phyloP scores from a whole-genome alignment of 73 alveolate species.

The Paramecium sexaurelia region DNA sequence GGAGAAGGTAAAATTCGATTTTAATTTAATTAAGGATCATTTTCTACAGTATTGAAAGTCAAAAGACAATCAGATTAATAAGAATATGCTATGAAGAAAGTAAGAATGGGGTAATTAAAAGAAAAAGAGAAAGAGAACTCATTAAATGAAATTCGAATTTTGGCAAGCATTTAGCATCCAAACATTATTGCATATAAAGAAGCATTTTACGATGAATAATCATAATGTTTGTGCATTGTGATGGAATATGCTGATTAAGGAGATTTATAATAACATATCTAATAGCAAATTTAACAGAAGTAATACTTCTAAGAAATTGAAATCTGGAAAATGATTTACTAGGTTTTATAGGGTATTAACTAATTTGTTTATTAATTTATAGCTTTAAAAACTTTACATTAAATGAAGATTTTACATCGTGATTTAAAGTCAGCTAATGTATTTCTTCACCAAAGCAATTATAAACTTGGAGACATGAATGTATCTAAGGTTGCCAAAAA shows the following conservation, averaged over 20 bases:
- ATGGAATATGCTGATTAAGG: constrained; percentile 84
- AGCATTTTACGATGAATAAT: constrained; percentile 73
- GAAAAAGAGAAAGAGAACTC: constrained; percentile 79
- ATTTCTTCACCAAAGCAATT: constrained; percentile 69
- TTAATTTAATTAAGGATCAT: constrained; percentile 36
- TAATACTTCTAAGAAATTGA: constrained; percentile 71
- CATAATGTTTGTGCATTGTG: constrained; percentile 69
- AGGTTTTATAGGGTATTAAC: constrained; percentile 65
- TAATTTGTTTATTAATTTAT: not conserved
- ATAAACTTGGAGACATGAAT: constrained; percentile 90
- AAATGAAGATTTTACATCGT: constrained; percentile 70
- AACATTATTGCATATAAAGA: constrained; percentile 71
- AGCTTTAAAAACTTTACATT: constrained; percentile 73
- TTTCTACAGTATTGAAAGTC: constrained; percentile 78
- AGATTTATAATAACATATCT: constrained; percentile 76
- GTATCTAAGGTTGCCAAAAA: constrained; percentile 82
- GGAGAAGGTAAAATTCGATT: constrained; percentile 74
- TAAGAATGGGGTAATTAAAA: constrained; percentile 68
- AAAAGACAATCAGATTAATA: constrained; percentile 73
- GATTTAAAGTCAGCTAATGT: constrained; percentile 83
- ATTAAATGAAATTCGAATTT: constrained; percentile 82
- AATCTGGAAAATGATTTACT: constrained; percentile 81
- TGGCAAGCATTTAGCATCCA: constrained; percentile 76
- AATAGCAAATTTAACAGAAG: constrained; percentile 66
- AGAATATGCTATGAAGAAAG: constrained; percentile 77